Evolutionary conservation across 2,329 filamentous ascomycete species (phyloP).

Genomic region (Neonectria coccinea): DNA sequence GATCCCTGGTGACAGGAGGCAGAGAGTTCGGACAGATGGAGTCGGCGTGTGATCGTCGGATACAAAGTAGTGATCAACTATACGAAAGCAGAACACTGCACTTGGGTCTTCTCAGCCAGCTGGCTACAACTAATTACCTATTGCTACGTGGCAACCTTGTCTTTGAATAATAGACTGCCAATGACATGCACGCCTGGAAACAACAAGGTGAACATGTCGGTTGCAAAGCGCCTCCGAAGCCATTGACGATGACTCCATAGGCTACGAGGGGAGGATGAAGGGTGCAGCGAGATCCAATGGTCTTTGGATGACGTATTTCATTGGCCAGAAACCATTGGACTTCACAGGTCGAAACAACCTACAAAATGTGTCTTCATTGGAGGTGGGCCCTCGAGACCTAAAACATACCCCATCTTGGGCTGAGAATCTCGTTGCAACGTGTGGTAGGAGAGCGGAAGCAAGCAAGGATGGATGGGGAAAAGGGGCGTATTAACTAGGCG

Average conservation of each 20-base stretch:
- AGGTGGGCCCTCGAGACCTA: neutral
- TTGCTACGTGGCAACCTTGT: neutral
- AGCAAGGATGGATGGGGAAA: neutral
- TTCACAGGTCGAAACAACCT: neutral
- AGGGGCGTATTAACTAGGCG: constrained; percentile 2
- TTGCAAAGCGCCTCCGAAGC: neutral
- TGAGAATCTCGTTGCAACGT: neutral
- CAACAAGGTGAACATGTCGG: neutral
- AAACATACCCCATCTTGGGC: neutral
- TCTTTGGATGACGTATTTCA: neutral
- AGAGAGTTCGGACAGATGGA: neutral
- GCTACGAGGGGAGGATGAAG: neutral
- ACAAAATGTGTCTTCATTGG: neutral
- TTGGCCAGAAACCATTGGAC: neutral
- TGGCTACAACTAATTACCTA: too few species aligned
- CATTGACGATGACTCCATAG: neutral
- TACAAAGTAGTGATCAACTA: neutral
- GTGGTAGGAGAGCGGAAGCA: neutral
- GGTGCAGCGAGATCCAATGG: neutral
- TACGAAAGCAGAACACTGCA: neutral
- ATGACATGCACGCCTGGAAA: neutral
- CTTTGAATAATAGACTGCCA: neutral
- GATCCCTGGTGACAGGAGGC: neutral
- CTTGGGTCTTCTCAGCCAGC: neutral
- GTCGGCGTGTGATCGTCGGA: neutral